Evolutionary conservation across 2,329 filamentous ascomycete species (phyloP), one percentile per base, ranked within the genome.

Genomic region (Venturia asperata): DNA sequence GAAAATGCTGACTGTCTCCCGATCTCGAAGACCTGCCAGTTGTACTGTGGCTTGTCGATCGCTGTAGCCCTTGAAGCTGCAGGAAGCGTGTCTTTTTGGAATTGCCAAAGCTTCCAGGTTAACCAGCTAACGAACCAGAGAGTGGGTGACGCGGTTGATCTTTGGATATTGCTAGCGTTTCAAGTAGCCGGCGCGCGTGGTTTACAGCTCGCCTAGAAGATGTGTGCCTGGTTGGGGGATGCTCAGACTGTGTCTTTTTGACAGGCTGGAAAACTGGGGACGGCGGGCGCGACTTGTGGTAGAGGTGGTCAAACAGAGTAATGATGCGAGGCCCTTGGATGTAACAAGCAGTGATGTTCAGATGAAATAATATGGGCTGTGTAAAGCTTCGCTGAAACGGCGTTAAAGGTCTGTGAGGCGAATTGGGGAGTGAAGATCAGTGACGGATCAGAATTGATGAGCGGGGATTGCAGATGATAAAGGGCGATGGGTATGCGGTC

Each of bases 31-130:
- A 65, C 10, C 49, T 55, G 10, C 5, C 30, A 34, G 30, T 34
- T 37, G 24, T 64, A 55, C 42, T 49, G 61, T 55, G 56, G 63
- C 43, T 41, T 37, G 64, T 27, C 64, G 64, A 65, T 62, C 64
- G n/a, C 42, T n/a, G 27, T 56, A 65, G 45, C 55, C 34, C 42
- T 43, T 19, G 63, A 11, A 24, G 45, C 34, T 37, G 58, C 52
- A 61, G 42, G 17, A 39, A 65, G 60, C 64, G 64, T 65, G 64
- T 52, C 63, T 45, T 62, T 56, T 41, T 21, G 52, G 52, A 21
- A 42, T 58, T 49, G 34, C 15, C 19, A 65, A 47, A 11, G 30
- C 9, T 11, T 11, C 10, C 34, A 47, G 55, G 4, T 65, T 58
- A n/a, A 37, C 27, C 27, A 34, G 15, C 37, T 17, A 45, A 61